phyloP scores from a whole-genome alignment of 345 rosid genomes.

The Clausena lansium region DNA sequence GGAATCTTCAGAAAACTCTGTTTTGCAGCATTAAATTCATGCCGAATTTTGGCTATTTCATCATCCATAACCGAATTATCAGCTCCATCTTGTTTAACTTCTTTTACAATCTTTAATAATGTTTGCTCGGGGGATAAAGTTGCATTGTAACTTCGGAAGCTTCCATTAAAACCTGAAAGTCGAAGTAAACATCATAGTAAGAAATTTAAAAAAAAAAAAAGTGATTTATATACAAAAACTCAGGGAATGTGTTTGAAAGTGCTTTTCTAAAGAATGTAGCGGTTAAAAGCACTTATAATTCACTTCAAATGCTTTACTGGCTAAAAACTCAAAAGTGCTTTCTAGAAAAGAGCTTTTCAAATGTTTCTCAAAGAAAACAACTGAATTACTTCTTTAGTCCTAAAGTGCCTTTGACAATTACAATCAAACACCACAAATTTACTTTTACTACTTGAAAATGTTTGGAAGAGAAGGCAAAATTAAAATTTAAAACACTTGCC shows the following conservation, averaged over 20 bases:
- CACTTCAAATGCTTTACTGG: neutral
- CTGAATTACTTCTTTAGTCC: neutral
- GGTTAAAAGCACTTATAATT: neutral
- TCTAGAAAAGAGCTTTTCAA: neutral
- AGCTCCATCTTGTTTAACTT: slow-evolving; percentile 21
- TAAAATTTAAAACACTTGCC: slow-evolving; percentile 26
- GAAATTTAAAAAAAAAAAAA: neutral
- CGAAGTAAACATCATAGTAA: neutral
- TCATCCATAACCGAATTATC: slow-evolving; percentile 26
- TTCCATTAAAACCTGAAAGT: slow-evolving; percentile 33
- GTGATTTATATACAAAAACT: neutral
- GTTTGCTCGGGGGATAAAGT: slow-evolving; percentile 29
- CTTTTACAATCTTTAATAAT: slow-evolving; percentile 36
- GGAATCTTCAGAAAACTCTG: slow-evolving; percentile 76
- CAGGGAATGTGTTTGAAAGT: neutral
- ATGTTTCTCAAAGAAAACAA: neutral
- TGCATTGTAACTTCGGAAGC: slow-evolving; percentile 32
- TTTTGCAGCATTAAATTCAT: slow-evolving; percentile 64
- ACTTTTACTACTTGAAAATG: neutral
- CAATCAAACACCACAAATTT: neutral
- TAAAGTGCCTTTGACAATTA: neutral
- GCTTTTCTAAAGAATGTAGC: neutral
- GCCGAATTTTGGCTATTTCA: slow-evolving; percentile 56
- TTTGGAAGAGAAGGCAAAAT: neutral
- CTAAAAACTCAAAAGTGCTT: neutral